phyloP scores from a whole-genome alignment of 331 rosid species.

The Cydonia oblonga region DNA sequence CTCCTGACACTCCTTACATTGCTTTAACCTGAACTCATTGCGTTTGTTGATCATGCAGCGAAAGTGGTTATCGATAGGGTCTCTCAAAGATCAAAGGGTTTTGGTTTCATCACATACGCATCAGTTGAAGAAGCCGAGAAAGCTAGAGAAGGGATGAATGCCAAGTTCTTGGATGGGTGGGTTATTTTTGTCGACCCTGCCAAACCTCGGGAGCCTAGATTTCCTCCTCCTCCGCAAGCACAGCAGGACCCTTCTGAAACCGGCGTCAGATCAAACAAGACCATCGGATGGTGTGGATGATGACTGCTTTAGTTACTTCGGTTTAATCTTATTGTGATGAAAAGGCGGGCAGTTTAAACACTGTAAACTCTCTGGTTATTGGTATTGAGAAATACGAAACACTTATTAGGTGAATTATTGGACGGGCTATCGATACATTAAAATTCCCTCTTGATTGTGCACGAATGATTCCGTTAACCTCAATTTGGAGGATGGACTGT shows the following conservation, averaged over 20 bases:
- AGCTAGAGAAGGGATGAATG: slow-evolving; percentile 74
- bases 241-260: slow-evolving; percentile 41
- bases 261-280: slow-evolving; percentile 73
- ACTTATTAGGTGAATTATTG: background rate
- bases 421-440: background rate
- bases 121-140: slow-evolving; percentile 74
- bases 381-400: background rate
- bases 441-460: background rate
- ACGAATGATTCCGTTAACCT: no score
- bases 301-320: slow-evolving; percentile 9
- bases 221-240: slow-evolving; percentile 43
- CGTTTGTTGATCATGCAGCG: slow-evolving; percentile 33
- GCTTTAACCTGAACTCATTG: slow-evolving; percentile 4
- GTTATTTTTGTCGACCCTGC: slow-evolving; percentile 95
- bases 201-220: slow-evolving; percentile 60
- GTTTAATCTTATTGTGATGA: slow-evolving; percentile 4
- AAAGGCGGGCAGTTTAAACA: slow-evolving; percentile 3
- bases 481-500: no score
- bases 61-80: slow-evolving; percentile 70
- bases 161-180: slow-evolving; percentile 92
- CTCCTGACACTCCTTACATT: background rate
- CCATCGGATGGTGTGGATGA: slow-evolving; percentile 83
- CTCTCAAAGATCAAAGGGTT: slow-evolving; percentile 88
- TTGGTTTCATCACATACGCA: slow-evolving; percentile 52
- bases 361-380: background rate